Evolutionary conservation across 306 rosid genomes (phyloP).

Genomic region (Biancaea sappan): DNA sequence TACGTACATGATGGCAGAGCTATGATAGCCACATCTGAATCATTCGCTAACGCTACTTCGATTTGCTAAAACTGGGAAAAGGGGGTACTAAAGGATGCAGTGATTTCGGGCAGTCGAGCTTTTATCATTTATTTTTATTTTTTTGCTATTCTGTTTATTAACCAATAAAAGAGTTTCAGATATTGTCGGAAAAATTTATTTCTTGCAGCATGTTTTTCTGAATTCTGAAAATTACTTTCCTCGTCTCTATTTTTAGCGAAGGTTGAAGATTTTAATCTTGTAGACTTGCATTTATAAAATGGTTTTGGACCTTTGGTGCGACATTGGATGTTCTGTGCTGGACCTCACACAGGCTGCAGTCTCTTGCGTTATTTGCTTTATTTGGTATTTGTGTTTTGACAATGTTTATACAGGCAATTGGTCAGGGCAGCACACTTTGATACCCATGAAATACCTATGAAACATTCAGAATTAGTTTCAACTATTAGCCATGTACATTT

Average conservation of each 20-base stretch:
- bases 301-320: constrained; percentile 32
- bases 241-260: constrained; percentile 36
- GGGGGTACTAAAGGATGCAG: constrained; percentile 1
- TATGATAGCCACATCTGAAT: background rate
- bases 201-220: constrained; percentile 33
- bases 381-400: constrained; percentile 30
- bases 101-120: background rate
- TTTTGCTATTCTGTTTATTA: constrained; percentile 25
- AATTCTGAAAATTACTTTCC: constrained; percentile 30
- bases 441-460: constrained; percentile 8
- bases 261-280: constrained; percentile 29
- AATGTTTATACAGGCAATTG: constrained; percentile 21
- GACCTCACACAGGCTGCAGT: background rate
- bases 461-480: background rate
- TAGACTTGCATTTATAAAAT: constrained; percentile 13
- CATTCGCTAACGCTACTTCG: constrained; percentile 23
- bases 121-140: background rate
- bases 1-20: background rate
- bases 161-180: constrained; percentile 17
- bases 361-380: constrained; percentile 27
- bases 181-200: constrained; percentile 11
- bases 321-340: constrained; percentile 20
- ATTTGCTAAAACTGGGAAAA: constrained; percentile 3
- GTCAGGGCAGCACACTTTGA: background rate
- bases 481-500: background rate